phyloP scores from a whole-genome alignment of 352 stramenopile genomes.

The Discostella stelligera region DNA sequence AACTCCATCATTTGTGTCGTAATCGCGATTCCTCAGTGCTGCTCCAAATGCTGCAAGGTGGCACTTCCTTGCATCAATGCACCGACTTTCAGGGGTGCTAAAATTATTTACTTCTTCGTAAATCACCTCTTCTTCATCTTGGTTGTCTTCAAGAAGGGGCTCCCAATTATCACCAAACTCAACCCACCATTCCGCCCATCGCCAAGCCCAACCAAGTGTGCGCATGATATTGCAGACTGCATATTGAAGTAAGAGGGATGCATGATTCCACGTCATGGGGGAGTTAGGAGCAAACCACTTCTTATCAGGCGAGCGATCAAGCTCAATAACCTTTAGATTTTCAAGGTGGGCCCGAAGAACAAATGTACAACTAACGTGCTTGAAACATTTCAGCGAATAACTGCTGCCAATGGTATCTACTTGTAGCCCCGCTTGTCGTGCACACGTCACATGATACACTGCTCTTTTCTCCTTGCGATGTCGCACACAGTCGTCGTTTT shows the following conservation, averaged over 20 bases:
- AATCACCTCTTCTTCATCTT: constrained; percentile 76
- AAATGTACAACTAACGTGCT: constrained; percentile 60
- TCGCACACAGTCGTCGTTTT: too few species aligned
- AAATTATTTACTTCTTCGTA: constrained; percentile 76
- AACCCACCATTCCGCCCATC: constrained; percentile 83
- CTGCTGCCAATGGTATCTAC: constrained; percentile 28
- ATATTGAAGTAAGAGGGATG: constrained; percentile 60
- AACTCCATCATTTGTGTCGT: constrained; percentile 74
- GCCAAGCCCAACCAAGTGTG: constrained; percentile 79
- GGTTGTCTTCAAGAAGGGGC: constrained; percentile 64
- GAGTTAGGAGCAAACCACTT: constrained; percentile 23
- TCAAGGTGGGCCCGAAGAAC: constrained; percentile 77
- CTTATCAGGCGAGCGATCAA: constrained; percentile 42
- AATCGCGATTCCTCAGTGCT: constrained; percentile 78
- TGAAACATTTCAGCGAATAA: constrained; percentile 65
- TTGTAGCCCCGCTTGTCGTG: constrained; percentile 74
- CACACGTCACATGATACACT: constrained; percentile 73
- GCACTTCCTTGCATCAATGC: constrained; percentile 70
- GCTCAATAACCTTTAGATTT: constrained; percentile 78
- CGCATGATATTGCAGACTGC: constrained; percentile 60
- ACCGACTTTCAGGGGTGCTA: constrained; percentile 64
- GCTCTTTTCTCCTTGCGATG: too few species aligned
- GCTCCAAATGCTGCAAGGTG: constrained; percentile 78
- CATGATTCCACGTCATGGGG: constrained; percentile 67
- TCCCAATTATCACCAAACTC: constrained; percentile 75